Evolutionary conservation across 208 protist species (phyloP).

Genomic region (Trypanosomatidae sp.): DNA sequence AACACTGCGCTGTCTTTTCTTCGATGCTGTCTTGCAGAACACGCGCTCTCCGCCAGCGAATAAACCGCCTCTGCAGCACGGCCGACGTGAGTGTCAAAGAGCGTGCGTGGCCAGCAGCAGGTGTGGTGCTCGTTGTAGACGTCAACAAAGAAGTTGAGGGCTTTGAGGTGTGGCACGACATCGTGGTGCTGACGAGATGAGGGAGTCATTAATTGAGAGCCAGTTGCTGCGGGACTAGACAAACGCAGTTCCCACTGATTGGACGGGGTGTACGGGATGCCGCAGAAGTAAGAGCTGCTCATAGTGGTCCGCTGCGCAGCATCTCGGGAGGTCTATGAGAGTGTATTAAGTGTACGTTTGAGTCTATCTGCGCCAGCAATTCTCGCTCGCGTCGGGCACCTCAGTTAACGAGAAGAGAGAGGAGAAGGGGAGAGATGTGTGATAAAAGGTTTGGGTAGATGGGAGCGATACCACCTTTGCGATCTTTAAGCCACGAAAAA

Average conservation of each 20-base stretch:
- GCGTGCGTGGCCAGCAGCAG: conserved; percentile 63
- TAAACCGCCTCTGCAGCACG: conserved; percentile 8
- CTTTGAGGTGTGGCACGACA: neutral
- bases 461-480: too few relatives aligned
- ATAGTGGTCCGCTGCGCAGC: neutral
- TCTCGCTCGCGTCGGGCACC: too few relatives aligned
- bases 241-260: conserved; percentile 20
- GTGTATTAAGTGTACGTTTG: neutral
- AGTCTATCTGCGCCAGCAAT: too few relatives aligned
- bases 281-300: conserved; percentile 9
- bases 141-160: conserved; percentile 20
- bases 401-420: too few relatives aligned
- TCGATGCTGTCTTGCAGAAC: neutral
- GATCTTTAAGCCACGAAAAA: too few relatives aligned
- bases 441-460: too few relatives aligned
- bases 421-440: too few relatives aligned
- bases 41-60: too few relatives aligned
- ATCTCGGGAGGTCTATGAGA: too few relatives aligned
- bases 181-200: too few relatives aligned
- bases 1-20: neutral
- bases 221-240: neutral
- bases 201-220: too few relatives aligned
- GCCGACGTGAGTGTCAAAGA: conserved; percentile 35
- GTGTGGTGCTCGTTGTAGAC: conserved; percentile 37
- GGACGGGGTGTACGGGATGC: conserved; percentile 16